phyloP scores from a whole-genome alignment of 768 basidiomycete species.

The Podaxis carcinomalis region DNA sequence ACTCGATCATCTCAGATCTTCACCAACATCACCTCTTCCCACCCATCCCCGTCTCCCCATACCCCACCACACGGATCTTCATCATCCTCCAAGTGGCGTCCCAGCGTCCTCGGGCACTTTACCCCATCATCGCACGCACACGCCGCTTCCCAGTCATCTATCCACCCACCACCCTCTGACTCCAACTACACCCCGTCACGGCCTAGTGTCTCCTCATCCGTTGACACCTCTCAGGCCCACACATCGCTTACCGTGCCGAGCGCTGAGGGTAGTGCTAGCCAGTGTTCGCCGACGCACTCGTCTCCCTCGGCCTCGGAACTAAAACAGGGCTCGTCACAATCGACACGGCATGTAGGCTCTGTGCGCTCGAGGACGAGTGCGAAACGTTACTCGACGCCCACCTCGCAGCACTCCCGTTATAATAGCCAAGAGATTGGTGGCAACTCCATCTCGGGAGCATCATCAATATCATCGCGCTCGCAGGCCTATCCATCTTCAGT shows the following conservation, averaged over 20 bases:
- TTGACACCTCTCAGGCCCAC: conserved; percentile 44
- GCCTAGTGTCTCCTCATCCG: conserved; percentile 45
- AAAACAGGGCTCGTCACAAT: not conserved
- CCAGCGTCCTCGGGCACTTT: conserved; percentile 64
- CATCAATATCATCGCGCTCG: conserved; percentile 14
- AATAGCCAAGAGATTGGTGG: conserved; percentile 22
- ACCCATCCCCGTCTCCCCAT: conserved; percentile 39
- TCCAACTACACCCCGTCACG: conserved; percentile 22
- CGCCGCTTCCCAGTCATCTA: conserved; percentile 5
- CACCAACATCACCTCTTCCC: conserved; percentile 34
- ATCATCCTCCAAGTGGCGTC: conserved; percentile 50
- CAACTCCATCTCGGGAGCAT: conserved; percentile 20
- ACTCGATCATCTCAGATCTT: not conserved
- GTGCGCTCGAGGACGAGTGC: not conserved
- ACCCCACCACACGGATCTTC: conserved; percentile 18
- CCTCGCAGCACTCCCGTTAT: conserved; percentile 8
- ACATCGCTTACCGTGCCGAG: conserved; percentile 48
- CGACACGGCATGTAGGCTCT: not conserved
- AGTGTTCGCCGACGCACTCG: conserved; percentile 17
- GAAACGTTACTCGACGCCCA: not conserved
- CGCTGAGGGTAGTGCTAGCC: conserved; percentile 28
- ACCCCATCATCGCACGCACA: conserved; percentile 43
- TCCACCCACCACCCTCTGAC: conserved; percentile 29
- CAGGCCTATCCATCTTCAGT: not conserved
- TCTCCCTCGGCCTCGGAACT: conserved; percentile 2